Evolutionary conservation across 139 green algal species (phyloP).

Genomic region (Chlamydomonas incerta): DNA sequence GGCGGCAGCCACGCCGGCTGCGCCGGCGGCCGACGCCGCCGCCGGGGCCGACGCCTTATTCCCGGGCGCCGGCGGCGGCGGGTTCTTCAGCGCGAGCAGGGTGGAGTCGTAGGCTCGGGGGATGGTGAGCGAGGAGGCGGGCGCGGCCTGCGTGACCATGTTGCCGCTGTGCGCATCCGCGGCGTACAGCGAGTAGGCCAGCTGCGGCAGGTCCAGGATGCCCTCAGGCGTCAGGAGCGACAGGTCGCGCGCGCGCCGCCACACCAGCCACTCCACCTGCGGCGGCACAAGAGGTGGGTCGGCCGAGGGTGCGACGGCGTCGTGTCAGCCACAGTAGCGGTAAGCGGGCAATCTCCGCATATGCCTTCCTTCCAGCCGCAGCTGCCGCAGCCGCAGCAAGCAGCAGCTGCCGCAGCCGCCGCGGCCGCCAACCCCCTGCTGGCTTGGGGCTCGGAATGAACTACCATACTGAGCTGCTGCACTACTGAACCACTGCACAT

Average conservation of each 20-base stretch:
- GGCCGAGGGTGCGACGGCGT: too few species aligned
- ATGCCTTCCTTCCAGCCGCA: too few species aligned
- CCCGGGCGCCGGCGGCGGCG: not conserved
- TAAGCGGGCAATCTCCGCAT: too few species aligned
- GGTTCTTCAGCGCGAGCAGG: not conserved
- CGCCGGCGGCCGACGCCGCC: not conserved
- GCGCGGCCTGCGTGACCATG: conserved; percentile 18
- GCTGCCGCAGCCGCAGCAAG: too few species aligned
- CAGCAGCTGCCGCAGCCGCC: too few species aligned
- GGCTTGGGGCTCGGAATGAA: too few species aligned
- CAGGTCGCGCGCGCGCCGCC: conserved; percentile 46
- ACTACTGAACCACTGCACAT: too few species aligned
- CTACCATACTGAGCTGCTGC: too few species aligned
- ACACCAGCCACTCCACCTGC: conserved; percentile 54
- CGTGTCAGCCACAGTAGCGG: too few species aligned
- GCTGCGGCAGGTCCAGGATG: conserved; percentile 31
- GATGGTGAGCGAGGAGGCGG: conserved; percentile 14
- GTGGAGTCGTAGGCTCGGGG: conserved; percentile 38
- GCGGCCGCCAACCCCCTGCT: too few species aligned
- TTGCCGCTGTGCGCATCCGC: conserved; percentile 38
- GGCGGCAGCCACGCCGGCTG: not conserved
- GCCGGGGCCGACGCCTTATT: not conserved
- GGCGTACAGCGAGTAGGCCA: conserved; percentile 40
- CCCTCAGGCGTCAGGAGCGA: conserved; percentile 32
- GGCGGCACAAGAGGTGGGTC: too few species aligned